A percentile compares a stretch with the other conserved stretches of the same genome.
Conservation (phyloP, 1,284 basidiomycete genomes). For the Leccinum ponderosum region DNA sequence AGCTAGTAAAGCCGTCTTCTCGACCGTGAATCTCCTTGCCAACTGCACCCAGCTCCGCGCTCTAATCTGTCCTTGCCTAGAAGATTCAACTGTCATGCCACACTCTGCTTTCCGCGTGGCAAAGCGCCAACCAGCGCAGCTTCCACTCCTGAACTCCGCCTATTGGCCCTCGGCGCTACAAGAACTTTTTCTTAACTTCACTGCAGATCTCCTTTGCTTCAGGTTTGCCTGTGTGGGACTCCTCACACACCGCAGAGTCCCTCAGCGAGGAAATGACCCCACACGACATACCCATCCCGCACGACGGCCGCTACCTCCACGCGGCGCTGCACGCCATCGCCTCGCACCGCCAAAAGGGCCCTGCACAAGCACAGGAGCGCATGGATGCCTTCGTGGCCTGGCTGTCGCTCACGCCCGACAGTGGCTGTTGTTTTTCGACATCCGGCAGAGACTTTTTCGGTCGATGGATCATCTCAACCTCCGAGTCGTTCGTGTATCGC, state of each 20-base stretch:
- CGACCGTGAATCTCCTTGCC: too few species aligned
- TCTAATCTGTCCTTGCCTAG: too few species aligned
- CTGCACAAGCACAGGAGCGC: slow-evolving; percentile 11
- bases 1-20: too few species aligned
- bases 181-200: too few species aligned
- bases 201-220: too few species aligned
- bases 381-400: slow-evolving; percentile 24
- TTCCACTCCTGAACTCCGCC: too few species aligned
- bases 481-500: slow-evolving; percentile 21
- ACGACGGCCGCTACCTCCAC: slow-evolving; percentile 23
- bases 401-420: slow-evolving; percentile 23
- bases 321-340: slow-evolving; percentile 28
- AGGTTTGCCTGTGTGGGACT: slow-evolving; percentile 3
- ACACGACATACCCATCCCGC: slow-evolving; percentile 23
- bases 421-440: slow-evolving; percentile 21
- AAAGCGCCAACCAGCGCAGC: too few species aligned
- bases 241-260: slow-evolving; percentile 18
- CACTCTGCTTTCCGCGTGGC: too few species aligned
- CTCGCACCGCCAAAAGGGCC: slow-evolving; percentile 3
- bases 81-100: too few species aligned
- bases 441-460: slow-evolving; percentile 26
- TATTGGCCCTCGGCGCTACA: too few species aligned
- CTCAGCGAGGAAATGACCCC: slow-evolving; percentile 29
- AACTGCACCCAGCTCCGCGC: too few species aligned
- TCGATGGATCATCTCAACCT: slow-evolving; percentile 29